phyloP scores from a whole-genome alignment of 345 rosid species.

The Linum tenue region DNA sequence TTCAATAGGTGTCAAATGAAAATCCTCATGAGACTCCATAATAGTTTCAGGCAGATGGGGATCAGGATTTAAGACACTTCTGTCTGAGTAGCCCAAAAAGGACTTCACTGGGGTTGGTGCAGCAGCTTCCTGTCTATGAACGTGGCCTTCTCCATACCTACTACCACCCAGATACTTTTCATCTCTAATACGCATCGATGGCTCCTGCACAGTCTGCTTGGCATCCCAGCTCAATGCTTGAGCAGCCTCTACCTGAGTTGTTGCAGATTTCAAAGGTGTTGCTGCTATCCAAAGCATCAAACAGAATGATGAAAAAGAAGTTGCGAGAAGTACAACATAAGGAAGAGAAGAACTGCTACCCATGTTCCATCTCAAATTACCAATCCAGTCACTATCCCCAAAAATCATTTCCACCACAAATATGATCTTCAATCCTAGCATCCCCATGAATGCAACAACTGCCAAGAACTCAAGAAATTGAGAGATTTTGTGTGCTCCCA shows the following conservation, averaged over 20 bases:
- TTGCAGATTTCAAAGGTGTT: conserved; percentile 78
- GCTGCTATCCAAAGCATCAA: conserved; percentile 86
- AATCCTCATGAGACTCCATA: conserved; percentile 46
- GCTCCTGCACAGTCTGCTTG: conserved; percentile 27
- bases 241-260: conserved; percentile 36
- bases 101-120: conserved; percentile 24
- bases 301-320: conserved; percentile 59
- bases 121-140: conserved; percentile 25
- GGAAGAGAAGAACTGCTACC: conserved; percentile 43
- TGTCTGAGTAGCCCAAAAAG: conserved; percentile 30
- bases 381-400: conserved; percentile 90
- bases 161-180: conserved; percentile 31
- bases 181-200: conserved; percentile 25
- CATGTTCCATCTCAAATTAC: conserved; percentile 64
- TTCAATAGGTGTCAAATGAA: conserved; percentile 29
- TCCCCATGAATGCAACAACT: conserved; percentile 50
- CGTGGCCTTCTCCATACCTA: conserved; percentile 22
- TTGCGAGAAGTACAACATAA: conserved; percentile 47
- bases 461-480: conserved; percentile 62
- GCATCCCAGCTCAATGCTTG: conserved; percentile 49
- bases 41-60: conserved; percentile 45
- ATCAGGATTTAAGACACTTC: conserved; percentile 30
- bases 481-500: conserved; percentile 80
- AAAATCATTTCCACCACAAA: conserved; percentile 78
- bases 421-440: conserved; percentile 65